Evolutionary conservation across 306 rosid species (phyloP).

Genomic region (Acacia melanoxylon): DNA sequence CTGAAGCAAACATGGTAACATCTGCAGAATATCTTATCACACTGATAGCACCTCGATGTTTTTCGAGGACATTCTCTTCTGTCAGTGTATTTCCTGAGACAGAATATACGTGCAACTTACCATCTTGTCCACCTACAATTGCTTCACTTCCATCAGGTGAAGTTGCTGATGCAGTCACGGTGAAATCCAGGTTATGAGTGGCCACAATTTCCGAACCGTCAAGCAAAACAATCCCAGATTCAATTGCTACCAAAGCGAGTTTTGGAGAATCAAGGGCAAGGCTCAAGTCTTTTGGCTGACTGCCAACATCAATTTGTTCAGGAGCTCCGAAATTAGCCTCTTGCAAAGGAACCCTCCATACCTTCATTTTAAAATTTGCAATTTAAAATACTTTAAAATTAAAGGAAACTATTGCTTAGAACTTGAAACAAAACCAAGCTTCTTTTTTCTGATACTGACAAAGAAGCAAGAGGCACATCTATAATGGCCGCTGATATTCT

Average conservation of each 20-base stretch:
- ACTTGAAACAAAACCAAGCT: constrained; percentile 14
- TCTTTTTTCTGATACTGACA: not conserved
- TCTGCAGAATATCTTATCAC: constrained; percentile 89
- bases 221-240: constrained; percentile 82
- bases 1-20: constrained; percentile 94
- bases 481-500: not conserved
- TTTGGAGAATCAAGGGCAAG: constrained; percentile 69
- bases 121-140: constrained; percentile 89
- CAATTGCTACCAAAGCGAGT: constrained; percentile 77
- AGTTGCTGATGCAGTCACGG: constrained; percentile 71
- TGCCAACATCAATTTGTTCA: constrained; percentile 80
- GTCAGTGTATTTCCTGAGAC: constrained; percentile 66
- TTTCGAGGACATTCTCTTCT: constrained; percentile 79
- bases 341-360: constrained; percentile 72
- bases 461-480: constrained; percentile 19
- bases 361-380: constrained; percentile 43
- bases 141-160: constrained; percentile 95
- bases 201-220: constrained; percentile 63
- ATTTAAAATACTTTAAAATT: constrained; percentile 4
- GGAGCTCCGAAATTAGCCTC: constrained; percentile 75
- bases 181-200: constrained; percentile 68
- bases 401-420: constrained; percentile 1
- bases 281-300: constrained; percentile 90
- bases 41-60: constrained; percentile 90
- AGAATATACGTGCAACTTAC: constrained; percentile 80